Evolutionary conservation across 805 yeast genomes (phyloP).

Genomic region (Starmerella geochares): DNA sequence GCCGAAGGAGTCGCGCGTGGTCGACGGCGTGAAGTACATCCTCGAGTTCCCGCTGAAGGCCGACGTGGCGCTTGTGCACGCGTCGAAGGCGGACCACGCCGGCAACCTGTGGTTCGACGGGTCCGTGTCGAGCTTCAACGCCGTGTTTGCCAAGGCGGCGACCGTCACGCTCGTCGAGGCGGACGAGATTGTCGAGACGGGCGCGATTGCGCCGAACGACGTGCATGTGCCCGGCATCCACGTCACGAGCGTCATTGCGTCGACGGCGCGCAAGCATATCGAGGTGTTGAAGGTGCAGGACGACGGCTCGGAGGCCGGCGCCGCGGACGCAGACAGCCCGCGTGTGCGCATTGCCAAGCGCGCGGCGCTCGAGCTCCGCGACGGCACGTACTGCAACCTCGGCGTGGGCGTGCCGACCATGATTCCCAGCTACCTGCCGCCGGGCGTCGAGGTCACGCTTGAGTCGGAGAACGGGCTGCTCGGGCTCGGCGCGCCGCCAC

Average conservation of each 20-base stretch:
- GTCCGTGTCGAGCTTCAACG: constrained; percentile 40
- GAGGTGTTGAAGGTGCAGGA: constrained; percentile 28
- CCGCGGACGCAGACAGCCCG: background rate
- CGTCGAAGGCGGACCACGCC: constrained; percentile 39
- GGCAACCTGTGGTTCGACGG: constrained; percentile 43
- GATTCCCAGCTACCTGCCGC: constrained; percentile 37
- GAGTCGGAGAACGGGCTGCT: constrained; percentile 44
- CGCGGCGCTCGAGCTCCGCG: constrained; percentile 39
- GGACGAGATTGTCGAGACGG: constrained; percentile 41
- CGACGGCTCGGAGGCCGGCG: background rate
- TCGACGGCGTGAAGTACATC: constrained; percentile 37
- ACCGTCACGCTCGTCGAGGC: constrained; percentile 42
- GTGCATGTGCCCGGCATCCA: constrained; percentile 42
- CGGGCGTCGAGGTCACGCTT: constrained; percentile 34
- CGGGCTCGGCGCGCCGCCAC: constrained; percentile 42
- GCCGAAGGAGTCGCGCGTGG: constrained; percentile 38
- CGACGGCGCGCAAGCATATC: constrained; percentile 37
- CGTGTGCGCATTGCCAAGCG: constrained; percentile 36
- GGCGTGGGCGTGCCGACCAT: constrained; percentile 47
- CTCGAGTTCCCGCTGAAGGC: constrained; percentile 39
- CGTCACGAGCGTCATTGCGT: constrained; percentile 36
- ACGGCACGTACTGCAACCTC: constrained; percentile 38
- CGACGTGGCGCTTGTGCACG: constrained; percentile 43
- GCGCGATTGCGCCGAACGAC: constrained; percentile 38
- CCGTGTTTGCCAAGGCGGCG: constrained; percentile 39